phyloP scores from a whole-genome alignment of 345 rosid genomes.

The Lumnitzera littorea region DNA sequence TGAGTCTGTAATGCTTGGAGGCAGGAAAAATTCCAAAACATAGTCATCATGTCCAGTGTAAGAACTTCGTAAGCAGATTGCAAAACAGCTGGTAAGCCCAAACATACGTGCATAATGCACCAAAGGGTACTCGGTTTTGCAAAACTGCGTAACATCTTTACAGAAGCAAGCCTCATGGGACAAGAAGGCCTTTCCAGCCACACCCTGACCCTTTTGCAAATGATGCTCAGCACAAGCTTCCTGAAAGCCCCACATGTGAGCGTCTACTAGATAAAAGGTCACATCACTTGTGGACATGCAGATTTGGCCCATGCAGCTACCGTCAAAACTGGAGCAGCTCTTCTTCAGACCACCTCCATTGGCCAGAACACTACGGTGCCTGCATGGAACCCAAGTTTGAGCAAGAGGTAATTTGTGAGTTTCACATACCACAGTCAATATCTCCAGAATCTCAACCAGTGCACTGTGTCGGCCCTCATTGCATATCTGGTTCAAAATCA shows the following conservation, averaged over 20 bases:
- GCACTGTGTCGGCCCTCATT: constrained; percentile 86
- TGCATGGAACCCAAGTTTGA: constrained; percentile 98
- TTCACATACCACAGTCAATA: constrained; percentile 76
- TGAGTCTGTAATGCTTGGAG: constrained; percentile 34
- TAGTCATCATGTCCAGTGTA: constrained; percentile 82
- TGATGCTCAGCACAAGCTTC: constrained; percentile 96
- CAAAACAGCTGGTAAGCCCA: constrained; percentile 61
- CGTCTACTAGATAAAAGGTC: constrained; percentile 79
- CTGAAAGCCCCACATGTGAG: constrained; percentile 91
- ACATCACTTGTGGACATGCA: constrained; percentile 93
- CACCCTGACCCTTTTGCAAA: constrained; percentile 93
- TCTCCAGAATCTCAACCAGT: constrained; percentile 82
- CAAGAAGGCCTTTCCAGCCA: constrained; percentile 76
- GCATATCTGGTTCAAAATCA: constrained; percentile 69
- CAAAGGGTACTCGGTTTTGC: constrained; percentile 83
- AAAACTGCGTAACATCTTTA: constrained; percentile 55
- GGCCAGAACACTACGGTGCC: constrained; percentile 78
- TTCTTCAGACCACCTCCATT: constrained; percentile 85
- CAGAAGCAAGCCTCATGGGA: constrained; percentile 75
- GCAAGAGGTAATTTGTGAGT: constrained; percentile 85
- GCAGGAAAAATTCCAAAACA: constrained; percentile 80
- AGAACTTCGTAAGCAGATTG: constrained; percentile 70
- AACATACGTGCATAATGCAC: constrained; percentile 98
- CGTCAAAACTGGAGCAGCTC: constrained; percentile 82
- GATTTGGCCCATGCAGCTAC: constrained; percentile 78